phyloP scores from a whole-genome alignment of 2,329 filamentous ascomycete genomes.

The Hypoxylon sp. region DNA sequence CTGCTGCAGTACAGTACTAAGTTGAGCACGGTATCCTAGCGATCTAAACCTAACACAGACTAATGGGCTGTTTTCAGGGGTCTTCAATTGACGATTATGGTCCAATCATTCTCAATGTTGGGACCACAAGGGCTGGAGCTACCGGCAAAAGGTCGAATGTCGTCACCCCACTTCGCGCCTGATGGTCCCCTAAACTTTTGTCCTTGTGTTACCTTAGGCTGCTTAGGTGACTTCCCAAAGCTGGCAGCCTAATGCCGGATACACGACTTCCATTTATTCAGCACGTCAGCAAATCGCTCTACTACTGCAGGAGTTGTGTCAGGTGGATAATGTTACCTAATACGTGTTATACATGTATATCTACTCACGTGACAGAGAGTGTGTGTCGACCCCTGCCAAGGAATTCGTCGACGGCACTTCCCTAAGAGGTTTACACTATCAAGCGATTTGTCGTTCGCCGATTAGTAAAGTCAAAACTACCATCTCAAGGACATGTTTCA shows the following conservation, averaged over 20 bases:
- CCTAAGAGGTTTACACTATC: no score
- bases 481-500: background rate
- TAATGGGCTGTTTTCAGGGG: slow-evolving; percentile 33
- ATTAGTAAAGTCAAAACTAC: background rate
- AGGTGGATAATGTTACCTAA: slow-evolving; percentile 1
- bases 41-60: slow-evolving; percentile 26
- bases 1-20: slow-evolving; percentile 11
- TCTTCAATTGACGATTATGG: slow-evolving; percentile 37
- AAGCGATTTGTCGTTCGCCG: background rate
- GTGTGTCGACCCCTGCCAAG: background rate
- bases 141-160: slow-evolving; percentile 28
- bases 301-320: background rate
- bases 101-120: slow-evolving; percentile 36
- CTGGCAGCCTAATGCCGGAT: background rate
- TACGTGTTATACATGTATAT: slow-evolving; percentile 22
- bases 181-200: slow-evolving; percentile 25
- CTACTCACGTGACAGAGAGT: slow-evolving; percentile 29
- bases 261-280: no score
- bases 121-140: slow-evolving; percentile 16
- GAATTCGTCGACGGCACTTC: background rate
- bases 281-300: background rate
- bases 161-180: slow-evolving; percentile 25
- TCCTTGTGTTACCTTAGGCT: background rate
- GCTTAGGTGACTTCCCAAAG: background rate
- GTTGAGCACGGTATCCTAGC: background rate